Percentiles rank a stretch among this genome's conserved stretches.
These are phyloP conservation scores for Termitomyces sp. DNA, from an alignment of 768 basidiomycete genomes.

Conservation along the genomic window DNA sequence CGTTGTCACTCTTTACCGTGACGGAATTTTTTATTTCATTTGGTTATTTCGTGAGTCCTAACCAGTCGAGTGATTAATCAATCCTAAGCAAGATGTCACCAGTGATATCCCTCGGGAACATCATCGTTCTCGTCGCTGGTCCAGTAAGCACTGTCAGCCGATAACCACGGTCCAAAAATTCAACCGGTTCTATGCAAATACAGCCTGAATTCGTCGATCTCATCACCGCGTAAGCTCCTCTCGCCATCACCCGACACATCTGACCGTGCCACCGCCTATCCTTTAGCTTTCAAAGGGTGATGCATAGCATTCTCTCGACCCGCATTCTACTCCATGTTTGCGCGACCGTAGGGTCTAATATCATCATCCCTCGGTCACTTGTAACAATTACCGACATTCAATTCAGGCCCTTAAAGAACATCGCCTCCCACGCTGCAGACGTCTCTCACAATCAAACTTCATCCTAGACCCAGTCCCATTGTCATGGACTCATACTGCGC, in stretches of 20 bases:
- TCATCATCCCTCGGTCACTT: neutral
- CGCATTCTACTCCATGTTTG: conserved; percentile 1
- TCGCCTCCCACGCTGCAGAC: neutral
- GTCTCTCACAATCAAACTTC: too few species aligned
- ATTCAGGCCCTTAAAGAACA: neutral
- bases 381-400: neutral
- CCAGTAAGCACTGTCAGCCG: neutral
- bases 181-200: too few species aligned
- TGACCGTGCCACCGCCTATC: neutral
- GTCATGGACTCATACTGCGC: neutral
- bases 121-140: neutral
- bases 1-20: neutral
- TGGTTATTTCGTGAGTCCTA: neutral
- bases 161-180: too few species aligned
- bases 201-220: neutral
- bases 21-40: conserved; percentile 3
- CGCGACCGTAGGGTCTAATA: neutral
- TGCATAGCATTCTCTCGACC: neutral
- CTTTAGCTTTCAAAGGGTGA: neutral
- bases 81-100: neutral
- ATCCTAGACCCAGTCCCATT: neutral
- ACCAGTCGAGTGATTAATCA: neutral
- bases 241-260: neutral
- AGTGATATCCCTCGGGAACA: neutral
- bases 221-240: neutral